Percentiles rank a stretch among this genome's conserved stretches.
These are phyloP conservation scores for Linum usitatissimum DNA, from an alignment of 345 rosid genomes.

Conservation along the genomic window DNA sequence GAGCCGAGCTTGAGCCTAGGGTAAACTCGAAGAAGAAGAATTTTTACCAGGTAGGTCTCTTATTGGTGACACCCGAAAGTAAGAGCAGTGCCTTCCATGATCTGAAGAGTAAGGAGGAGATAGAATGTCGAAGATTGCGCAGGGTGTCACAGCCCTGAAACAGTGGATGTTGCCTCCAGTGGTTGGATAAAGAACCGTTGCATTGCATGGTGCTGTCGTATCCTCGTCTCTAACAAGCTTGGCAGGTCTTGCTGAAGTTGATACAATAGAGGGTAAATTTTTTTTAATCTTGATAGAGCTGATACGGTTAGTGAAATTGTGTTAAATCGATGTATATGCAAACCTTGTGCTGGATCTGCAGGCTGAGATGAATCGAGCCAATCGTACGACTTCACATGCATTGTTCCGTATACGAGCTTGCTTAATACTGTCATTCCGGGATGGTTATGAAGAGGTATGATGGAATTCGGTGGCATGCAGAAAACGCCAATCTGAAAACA, in stretches of 20 bases:
- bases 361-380: slow-evolving; percentile 20
- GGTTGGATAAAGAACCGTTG: slow-evolving; percentile 30
- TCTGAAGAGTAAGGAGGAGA: slow-evolving; percentile 44
- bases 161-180: slow-evolving; percentile 43
- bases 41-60: slow-evolving; percentile 8
- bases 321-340: background rate
- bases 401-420: slow-evolving; percentile 41
- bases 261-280: too few relatives aligned
- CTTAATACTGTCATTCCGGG: slow-evolving; percentile 43
- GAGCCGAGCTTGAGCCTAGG: too few relatives aligned
- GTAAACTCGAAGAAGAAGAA: background rate
- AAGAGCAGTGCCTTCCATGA: slow-evolving; percentile 32
- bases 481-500: slow-evolving; percentile 30
- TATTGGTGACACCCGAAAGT: slow-evolving; percentile 13
- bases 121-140: slow-evolving; percentile 39
- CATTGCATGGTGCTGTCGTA: slow-evolving; percentile 24
- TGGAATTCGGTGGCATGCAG: slow-evolving; percentile 29
- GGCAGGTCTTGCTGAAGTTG: slow-evolving; percentile 29
- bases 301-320: too few relatives aligned
- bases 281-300: too few relatives aligned
- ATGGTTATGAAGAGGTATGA: slow-evolving; percentile 41
- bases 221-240: slow-evolving; percentile 21
- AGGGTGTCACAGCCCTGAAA: slow-evolving; percentile 41
- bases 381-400: slow-evolving; percentile 31
- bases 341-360: background rate